These are phyloP conservation scores for Globisporangium yorkense DNA, from an alignment of 352 stramenopile species.

Conservation along the genomic window DNA sequence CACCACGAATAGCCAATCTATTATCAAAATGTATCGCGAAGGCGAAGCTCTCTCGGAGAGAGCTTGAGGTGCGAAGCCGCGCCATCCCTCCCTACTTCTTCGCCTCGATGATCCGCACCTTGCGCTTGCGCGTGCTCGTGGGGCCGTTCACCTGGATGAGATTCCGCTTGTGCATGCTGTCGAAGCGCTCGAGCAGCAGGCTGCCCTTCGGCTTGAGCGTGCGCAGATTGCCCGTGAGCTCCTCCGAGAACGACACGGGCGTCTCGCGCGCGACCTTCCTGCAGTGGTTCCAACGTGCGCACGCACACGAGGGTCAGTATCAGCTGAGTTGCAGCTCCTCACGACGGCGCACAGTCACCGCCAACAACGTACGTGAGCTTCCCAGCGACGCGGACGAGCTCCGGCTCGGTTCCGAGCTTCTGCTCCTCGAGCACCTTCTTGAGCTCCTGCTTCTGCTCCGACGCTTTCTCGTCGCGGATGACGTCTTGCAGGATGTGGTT, in stretches of 20 bases:
- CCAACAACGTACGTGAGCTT: constrained; percentile 58
- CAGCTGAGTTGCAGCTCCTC: background rate
- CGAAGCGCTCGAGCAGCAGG: constrained; percentile 74
- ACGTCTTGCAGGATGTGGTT: constrained; percentile 64
- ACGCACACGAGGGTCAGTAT: background rate
- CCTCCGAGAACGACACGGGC: constrained; percentile 67
- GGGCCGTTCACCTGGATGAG: constrained; percentile 70
- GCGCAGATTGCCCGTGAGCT: constrained; percentile 76
- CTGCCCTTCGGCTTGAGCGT: constrained; percentile 77
- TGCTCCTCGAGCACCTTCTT: constrained; percentile 74
- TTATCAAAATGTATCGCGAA: no score
- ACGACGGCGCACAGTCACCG: background rate
- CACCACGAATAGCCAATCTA: no score
- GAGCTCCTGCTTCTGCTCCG: constrained; percentile 58
- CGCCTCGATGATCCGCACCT: constrained; percentile 73
- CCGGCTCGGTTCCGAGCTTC: constrained; percentile 68
- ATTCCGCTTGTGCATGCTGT: constrained; percentile 86
- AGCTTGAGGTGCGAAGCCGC: background rate
- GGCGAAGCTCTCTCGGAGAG: background rate
- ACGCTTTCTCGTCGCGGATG: constrained; percentile 59
- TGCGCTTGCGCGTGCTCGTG: constrained; percentile 59
- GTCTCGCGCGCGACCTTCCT: constrained; percentile 75
- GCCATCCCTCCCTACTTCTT: constrained; percentile 47
- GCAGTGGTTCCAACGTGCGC: background rate
- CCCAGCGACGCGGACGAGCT: constrained; percentile 55